Evolutionary conservation across 2,329 filamentous ascomycete species (phyloP).

Genomic region (Hortaea sp.): DNA sequence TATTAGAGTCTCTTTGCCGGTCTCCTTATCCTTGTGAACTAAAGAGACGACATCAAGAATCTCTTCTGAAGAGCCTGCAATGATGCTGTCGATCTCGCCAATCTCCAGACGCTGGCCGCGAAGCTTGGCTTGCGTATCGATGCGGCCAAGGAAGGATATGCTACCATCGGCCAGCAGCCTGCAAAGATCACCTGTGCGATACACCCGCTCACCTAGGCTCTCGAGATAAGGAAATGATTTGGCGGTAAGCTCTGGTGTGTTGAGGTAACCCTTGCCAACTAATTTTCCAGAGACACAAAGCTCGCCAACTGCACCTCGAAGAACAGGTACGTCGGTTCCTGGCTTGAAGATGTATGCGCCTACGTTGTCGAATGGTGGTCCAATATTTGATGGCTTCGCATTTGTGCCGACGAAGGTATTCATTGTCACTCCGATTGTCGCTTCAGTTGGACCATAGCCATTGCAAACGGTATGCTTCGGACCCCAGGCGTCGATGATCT

Average conservation of each 20-base stretch:
- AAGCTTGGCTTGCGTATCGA: slow-evolving; percentile 86
- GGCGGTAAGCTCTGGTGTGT: slow-evolving; percentile 63
- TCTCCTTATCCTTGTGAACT: slow-evolving; percentile 59
- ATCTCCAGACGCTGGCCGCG: slow-evolving; percentile 83
- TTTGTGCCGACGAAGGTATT: slow-evolving; percentile 68
- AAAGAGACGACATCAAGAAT: slow-evolving; percentile 66
- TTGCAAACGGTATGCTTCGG: slow-evolving; percentile 75
- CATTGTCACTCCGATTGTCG: slow-evolving; percentile 87
- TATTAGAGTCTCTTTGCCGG: slow-evolving; percentile 73
- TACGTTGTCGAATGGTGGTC: slow-evolving; percentile 76
- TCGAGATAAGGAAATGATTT: slow-evolving; percentile 63
- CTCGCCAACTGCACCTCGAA: slow-evolving; percentile 73
- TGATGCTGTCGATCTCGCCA: slow-evolving; percentile 79
- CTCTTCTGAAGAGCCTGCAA: slow-evolving; percentile 48
- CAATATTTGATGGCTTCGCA: slow-evolving; percentile 80
- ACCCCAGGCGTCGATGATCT: slow-evolving; percentile 82
- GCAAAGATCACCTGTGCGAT: slow-evolving; percentile 83
- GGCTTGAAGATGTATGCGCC: slow-evolving; percentile 69
- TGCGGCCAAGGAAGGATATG: slow-evolving; percentile 78
- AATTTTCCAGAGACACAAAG: slow-evolving; percentile 79
- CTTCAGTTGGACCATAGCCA: slow-evolving; percentile 81
- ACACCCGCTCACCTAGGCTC: slow-evolving; percentile 44
- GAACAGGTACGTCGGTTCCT: slow-evolving; percentile 58
- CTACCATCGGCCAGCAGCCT: slow-evolving; percentile 68
- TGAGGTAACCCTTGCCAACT: slow-evolving; percentile 82